Evolutionary conservation across 306 rosid species (phyloP), one percentile per base, ranked within the genome.

Genomic region (Cajanus cajan): DNA sequence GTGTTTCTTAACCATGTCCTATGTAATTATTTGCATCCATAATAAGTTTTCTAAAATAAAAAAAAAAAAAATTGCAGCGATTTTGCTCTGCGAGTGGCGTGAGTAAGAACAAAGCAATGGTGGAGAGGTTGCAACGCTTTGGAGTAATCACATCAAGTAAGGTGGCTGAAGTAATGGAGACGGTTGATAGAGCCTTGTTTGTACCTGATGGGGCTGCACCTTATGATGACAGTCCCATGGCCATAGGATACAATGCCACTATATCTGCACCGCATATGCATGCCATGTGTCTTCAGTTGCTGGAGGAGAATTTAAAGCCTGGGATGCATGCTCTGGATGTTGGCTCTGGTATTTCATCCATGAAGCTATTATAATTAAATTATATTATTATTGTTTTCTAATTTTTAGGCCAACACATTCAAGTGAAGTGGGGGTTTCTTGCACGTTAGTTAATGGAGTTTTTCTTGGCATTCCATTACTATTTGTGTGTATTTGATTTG

Each of bases 201-300:
- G 98, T 90, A 36, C 99, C 98, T 0, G 84, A 80, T 54, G 99
- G 93, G 31, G 65, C 76, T 14, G 76, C 85, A 1, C 77, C 98
- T 36, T 96, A 96, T 83, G 89, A 80, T 11, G 99, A 96, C 51
- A 88, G 87, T 62, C 98, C 99, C 54, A 67, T 93, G 93, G 77
- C 94, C 0, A 93, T 96, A 68, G 99, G 99, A 18, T 93, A 88
- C 74, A 96, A 96, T 87, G 99, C 90, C 57, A 96, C 99, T 44
- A 96, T 96, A 78, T 96, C 99, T 78, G 99, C 99, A 22, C 99
- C 99, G 59, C 99, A 96, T 68, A 96, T 96, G 99, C 99, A 96
- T 43, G 99, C 94, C 5, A 93, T 83, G 13, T 96, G 99, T 86
- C 98, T 96, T 78, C 92, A 93, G 68, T 86, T 96, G 82, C 87